These are phyloP conservation scores for Chimonanthus salicifolius DNA, from an alignment of 164 flowering plant genomes.

Conservation along the genomic window DNA sequence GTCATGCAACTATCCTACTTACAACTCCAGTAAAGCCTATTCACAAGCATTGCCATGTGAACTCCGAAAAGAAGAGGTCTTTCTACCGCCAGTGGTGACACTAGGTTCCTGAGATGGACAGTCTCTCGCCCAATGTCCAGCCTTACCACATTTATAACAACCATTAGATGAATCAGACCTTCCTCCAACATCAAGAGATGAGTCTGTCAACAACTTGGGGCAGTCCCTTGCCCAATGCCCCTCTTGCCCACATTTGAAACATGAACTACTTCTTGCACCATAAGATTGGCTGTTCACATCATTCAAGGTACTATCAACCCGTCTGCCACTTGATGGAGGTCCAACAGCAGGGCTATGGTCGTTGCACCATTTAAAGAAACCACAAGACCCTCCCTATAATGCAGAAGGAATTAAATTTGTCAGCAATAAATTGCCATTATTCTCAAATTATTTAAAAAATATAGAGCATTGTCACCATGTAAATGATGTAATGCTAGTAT, in stretches of 20 bases:
- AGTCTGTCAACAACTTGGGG: slow-evolving; percentile 11
- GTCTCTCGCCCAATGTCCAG: slow-evolving; percentile 48
- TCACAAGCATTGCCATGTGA: neutral
- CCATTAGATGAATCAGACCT: slow-evolving; percentile 22
- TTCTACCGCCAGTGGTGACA: slow-evolving; percentile 7
- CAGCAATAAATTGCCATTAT: too few species aligned
- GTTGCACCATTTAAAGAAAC: slow-evolving; percentile 42
- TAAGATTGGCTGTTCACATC: slow-evolving; percentile 18
- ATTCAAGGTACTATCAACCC: slow-evolving; percentile 10
- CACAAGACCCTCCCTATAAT: slow-evolving; percentile 29
- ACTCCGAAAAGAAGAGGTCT: slow-evolving; percentile 2
- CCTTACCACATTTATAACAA: slow-evolving; percentile 34
- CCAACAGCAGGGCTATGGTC: slow-evolving; percentile 12
- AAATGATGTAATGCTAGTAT: too few species aligned
- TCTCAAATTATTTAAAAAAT: too few species aligned
- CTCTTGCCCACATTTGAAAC: slow-evolving; percentile 37
- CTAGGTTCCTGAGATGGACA: slow-evolving; percentile 20
- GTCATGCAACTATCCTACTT: neutral
- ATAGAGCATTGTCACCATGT: too few species aligned
- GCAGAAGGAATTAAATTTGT: neutral
- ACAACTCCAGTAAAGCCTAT: neutral
- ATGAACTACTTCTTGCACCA: slow-evolving; percentile 21
- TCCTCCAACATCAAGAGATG: slow-evolving; percentile 10
- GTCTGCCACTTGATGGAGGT: slow-evolving; percentile 8
- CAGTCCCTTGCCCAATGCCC: slow-evolving; percentile 56